Evolutionary conservation across 2,329 filamentous ascomycete genomes (phyloP).

Genomic region (Botrytis pseudocinerea): DNA sequence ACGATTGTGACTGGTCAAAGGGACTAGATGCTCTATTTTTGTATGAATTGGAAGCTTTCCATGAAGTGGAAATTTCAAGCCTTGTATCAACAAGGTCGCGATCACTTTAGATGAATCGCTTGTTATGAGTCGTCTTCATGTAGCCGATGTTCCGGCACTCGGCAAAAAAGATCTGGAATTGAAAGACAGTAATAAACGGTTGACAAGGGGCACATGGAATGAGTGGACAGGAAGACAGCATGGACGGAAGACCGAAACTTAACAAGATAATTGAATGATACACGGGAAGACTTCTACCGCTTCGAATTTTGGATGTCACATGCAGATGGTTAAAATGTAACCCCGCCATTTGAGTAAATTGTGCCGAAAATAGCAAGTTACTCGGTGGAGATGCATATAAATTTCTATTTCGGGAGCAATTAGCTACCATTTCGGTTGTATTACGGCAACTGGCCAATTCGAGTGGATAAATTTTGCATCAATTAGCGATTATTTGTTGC

Average conservation of each 20-base stretch:
- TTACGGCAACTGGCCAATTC: slow-evolving; percentile 2
- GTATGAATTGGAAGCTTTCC: background rate
- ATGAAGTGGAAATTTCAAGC: background rate
- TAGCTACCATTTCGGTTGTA: slow-evolving; percentile 6
- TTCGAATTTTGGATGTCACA: background rate
- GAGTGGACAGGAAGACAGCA: background rate
- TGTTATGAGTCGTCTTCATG: background rate
- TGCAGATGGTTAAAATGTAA: background rate
- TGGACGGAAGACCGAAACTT: background rate
- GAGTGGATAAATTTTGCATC: background rate
- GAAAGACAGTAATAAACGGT: background rate
- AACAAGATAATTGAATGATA: background rate
- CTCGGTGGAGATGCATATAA: background rate
- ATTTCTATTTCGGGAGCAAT: slow-evolving; percentile 17
- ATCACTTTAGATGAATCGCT: background rate
- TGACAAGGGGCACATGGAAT: background rate
- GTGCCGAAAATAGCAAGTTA: slow-evolving; percentile 17
- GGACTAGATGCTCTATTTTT: background rate
- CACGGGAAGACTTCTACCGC: background rate
- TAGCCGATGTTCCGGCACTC: background rate
- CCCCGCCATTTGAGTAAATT: background rate
- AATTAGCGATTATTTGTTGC: background rate
- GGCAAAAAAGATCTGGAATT: background rate
- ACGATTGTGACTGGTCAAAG: background rate
- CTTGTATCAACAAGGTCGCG: background rate